Conservation (phyloP, 495 filamentous ascomycete genomes). For the Hamigera avellanea region DNA sequence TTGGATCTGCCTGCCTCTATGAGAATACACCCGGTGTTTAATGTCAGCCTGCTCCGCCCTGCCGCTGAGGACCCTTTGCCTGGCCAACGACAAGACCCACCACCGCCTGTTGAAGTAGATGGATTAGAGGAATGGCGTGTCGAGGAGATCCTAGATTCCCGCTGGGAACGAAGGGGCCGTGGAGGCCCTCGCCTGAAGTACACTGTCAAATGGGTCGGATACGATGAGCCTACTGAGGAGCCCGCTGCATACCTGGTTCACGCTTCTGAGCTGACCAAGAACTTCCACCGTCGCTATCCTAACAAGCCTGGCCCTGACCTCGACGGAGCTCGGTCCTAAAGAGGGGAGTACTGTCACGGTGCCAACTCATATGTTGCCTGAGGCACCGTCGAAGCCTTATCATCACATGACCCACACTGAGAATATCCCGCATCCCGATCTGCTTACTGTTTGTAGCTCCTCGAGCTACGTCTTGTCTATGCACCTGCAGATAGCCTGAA, state of each 20-base stretch:
- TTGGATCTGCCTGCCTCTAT: constrained; percentile 1
- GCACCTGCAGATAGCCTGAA: neutral
- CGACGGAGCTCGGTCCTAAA: neutral
- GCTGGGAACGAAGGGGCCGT: neutral
- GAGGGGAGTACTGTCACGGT: neutral
- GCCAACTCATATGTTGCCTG: neutral
- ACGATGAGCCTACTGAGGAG: constrained; percentile 1
- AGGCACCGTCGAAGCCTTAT: neutral
- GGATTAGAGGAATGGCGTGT: constrained; percentile 2
- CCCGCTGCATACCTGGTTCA: constrained; percentile 1
- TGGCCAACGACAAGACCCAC: neutral
- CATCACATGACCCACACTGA: neutral
- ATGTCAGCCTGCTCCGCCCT: constrained; percentile 1
- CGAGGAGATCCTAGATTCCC: constrained; percentile 1
- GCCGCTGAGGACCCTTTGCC: constrained; percentile 1
- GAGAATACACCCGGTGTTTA: constrained; percentile 2
- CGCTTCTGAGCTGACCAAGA: neutral
- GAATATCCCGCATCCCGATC: neutral
- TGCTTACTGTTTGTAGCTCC: neutral
- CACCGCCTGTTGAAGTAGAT: neutral
- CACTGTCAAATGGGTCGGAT: neutral
- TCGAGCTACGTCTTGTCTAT: constrained; percentile 1
- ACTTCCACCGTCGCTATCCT: neutral
- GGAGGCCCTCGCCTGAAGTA: neutral
- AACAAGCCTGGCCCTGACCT: neutral